Evolutionary conservation across 331 rosid species (phyloP).

Genomic region (Malus hybrid): DNA sequence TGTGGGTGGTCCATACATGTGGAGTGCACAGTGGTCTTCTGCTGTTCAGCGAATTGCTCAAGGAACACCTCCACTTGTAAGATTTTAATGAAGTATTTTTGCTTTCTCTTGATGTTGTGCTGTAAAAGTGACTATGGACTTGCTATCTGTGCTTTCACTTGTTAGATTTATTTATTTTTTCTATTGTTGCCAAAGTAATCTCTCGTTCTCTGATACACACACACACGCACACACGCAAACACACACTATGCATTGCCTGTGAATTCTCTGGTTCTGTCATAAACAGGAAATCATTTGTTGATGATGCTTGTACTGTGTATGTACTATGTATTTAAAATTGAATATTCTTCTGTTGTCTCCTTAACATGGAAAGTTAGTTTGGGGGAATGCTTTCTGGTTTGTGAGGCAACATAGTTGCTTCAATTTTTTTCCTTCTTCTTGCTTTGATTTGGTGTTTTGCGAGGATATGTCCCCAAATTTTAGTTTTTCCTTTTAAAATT

Average conservation of each 20-base stretch:
- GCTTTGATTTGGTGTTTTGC: neutral
- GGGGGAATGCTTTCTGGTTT: neutral
- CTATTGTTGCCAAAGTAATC: neutral
- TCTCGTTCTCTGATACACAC: neutral
- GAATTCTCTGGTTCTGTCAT: neutral
- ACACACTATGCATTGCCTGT: neutral
- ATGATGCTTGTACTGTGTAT: neutral
- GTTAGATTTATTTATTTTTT: neutral
- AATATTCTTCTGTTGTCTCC: neutral
- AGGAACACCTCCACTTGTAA: slow-evolving; percentile 99
- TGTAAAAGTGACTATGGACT: neutral
- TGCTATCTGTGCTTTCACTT: neutral
- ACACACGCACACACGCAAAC: neutral
- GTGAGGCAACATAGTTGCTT: neutral
- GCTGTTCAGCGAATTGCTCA: slow-evolving; percentile 85
- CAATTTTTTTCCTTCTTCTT: neutral
- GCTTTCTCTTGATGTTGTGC: neutral
- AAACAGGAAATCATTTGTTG: neutral
- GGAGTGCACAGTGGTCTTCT: slow-evolving; percentile 81
- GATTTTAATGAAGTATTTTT: slow-evolving; percentile 17
- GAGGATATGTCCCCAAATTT: neutral
- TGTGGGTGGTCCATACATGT: slow-evolving; percentile 93
- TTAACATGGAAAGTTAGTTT: neutral
- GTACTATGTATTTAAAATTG: neutral
- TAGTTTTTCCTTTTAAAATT: neutral